Percentiles rank a stretch among this genome's conserved stretches.
Conservation (phyloP, 305 asterid genomes). For the Solanum chacoense region DNA sequence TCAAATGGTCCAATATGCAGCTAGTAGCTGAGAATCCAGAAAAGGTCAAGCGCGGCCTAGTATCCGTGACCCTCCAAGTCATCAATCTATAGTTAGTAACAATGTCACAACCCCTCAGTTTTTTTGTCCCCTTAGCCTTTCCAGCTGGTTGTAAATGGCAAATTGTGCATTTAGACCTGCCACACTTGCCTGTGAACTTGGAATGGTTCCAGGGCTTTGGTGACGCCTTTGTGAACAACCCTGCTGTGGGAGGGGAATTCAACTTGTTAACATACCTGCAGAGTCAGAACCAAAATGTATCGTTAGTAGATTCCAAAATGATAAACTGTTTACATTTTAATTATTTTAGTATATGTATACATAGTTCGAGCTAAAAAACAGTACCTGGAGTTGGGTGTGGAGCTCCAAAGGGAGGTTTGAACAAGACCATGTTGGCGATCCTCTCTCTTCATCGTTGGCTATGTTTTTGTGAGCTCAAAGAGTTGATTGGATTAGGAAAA, state of each 20-base stretch:
- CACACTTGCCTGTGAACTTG: constrained; percentile 62
- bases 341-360: neutral
- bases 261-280: constrained; percentile 14
- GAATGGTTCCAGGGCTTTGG: constrained; percentile 68
- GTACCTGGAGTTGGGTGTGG: constrained; percentile 12
- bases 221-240: constrained; percentile 40
- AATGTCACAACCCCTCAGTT: constrained; percentile 23
- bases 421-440: constrained; percentile 78
- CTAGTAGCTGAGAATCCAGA: constrained; percentile 47
- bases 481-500: neutral
- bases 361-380: neutral
- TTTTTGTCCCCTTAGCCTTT: constrained; percentile 58
- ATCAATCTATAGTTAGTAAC: constrained; percentile 25
- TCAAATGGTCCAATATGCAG: constrained; percentile 39
- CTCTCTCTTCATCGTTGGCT: constrained; percentile 50
- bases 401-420: constrained; percentile 23
- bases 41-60: constrained; percentile 25
- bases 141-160: constrained; percentile 44
- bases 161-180: constrained; percentile 33
- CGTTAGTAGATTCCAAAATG: neutral
- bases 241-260: constrained; percentile 40
- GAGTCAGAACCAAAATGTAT: neutral
- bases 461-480: neutral
- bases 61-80: constrained; percentile 43
- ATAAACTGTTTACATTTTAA: too few species aligned